A percentile compares a stretch with the other conserved stretches of the same genome.
These are phyloP conservation scores for Phytopythium boreale DNA, from an alignment of 352 stramenopile species.

Conservation along the genomic window DNA sequence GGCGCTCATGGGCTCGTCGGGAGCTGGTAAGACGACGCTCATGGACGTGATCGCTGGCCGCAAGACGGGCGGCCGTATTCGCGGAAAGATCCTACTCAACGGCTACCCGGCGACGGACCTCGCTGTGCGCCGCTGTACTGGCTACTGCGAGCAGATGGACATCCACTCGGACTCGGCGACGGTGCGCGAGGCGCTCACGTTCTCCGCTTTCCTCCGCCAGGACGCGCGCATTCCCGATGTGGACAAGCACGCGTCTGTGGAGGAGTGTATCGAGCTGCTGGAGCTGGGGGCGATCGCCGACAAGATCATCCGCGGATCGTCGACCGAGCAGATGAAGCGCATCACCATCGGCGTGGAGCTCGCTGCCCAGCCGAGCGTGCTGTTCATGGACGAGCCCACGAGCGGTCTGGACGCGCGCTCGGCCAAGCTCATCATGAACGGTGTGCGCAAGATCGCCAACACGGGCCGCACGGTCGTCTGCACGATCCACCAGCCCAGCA, in stretches of 20 bases:
- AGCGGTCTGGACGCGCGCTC: constrained; percentile 70
- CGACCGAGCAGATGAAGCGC: constrained; percentile 44
- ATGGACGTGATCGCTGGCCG: constrained; percentile 90
- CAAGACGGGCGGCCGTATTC: constrained; percentile 83
- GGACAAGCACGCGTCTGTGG: constrained; percentile 28
- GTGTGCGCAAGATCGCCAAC: constrained; percentile 66
- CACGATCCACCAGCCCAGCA: constrained; percentile 86
- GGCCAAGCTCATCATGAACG: constrained; percentile 63
- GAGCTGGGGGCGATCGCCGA: constrained; percentile 17
- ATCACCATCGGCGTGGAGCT: constrained; percentile 56
- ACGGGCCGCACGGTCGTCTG: constrained; percentile 69
- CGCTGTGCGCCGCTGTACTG: constrained; percentile 28
- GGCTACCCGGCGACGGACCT: constrained; percentile 49
- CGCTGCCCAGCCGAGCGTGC: constrained; percentile 63
- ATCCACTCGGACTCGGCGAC: constrained; percentile 85
- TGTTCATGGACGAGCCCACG: constrained; percentile 67
- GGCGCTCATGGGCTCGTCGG: constrained; percentile 49
- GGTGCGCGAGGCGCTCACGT: constrained; percentile 82
- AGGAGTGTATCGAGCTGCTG: constrained; percentile 30
- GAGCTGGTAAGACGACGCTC: constrained; percentile 76
- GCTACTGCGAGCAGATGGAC: constrained; percentile 87
- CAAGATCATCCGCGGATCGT: constrained; percentile 34
- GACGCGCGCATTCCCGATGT: constrained; percentile 22
- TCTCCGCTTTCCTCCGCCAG: constrained; percentile 76
- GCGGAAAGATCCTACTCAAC: constrained; percentile 84